phyloP scores from a whole-genome alignment of 2,329 filamentous ascomycete genomes.

The Lasiodiplodia citricola region DNA sequence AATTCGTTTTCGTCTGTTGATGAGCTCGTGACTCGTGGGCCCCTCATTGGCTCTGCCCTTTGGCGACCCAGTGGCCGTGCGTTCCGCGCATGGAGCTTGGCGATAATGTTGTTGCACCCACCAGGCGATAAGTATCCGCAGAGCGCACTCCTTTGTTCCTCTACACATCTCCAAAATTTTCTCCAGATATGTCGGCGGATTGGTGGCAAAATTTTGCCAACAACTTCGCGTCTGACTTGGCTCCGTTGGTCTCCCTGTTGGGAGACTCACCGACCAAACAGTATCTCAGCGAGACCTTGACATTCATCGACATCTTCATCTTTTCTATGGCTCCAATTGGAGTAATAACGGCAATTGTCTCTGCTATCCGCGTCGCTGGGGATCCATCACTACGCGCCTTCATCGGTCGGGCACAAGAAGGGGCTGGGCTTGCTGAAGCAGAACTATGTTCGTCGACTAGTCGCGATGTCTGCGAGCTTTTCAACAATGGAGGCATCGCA shows the following conservation, averaged over 20 bases:
- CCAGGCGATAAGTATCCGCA: too few relatives aligned
- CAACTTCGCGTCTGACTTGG: conserved; percentile 24
- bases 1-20: too few relatives aligned
- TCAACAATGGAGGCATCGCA: conserved; percentile 39
- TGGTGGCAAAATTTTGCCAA: conserved; percentile 27
- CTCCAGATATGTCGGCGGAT: background rate
- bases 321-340: conserved; percentile 44
- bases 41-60: too few relatives aligned
- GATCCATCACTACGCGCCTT: conserved; percentile 40
- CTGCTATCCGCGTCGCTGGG: conserved; percentile 36
- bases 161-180: too few relatives aligned
- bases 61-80: too few relatives aligned
- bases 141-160: too few relatives aligned
- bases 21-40: too few relatives aligned
- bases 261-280: conserved; percentile 38
- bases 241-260: conserved; percentile 30
- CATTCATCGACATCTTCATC: conserved; percentile 36
- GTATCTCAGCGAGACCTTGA: conserved; percentile 33
- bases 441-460: conserved; percentile 49
- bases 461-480: conserved; percentile 49
- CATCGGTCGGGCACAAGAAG: conserved; percentile 47
- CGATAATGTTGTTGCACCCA: too few relatives aligned
- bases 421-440: conserved; percentile 37
- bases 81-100: too few relatives aligned
- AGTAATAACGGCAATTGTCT: conserved; percentile 44